A percentile compares a stretch with the other conserved stretches of the same genome.
These are phyloP conservation scores for Saccharomycopsis sp. DNA, from an alignment of 805 yeast genomes.

Conservation along the genomic window DNA sequence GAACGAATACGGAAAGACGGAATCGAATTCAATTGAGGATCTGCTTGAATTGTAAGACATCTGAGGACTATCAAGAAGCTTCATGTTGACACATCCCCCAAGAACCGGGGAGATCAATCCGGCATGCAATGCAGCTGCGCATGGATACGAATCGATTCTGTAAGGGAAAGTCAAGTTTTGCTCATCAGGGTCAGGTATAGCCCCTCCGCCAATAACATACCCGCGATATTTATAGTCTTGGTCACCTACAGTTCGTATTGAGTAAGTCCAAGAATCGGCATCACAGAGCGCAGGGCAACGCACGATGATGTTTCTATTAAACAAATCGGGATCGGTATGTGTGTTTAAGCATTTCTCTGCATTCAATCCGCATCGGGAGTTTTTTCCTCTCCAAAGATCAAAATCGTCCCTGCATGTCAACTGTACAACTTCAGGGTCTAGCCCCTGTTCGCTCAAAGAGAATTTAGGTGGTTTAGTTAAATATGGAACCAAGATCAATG, in stretches of 20 bases:
- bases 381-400: constrained; percentile 68
- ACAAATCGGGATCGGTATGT: constrained; percentile 16
- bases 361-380: constrained; percentile 66
- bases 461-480: constrained; percentile 1
- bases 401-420: constrained; percentile 40
- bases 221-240: constrained; percentile 62
- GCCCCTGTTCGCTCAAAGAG: not conserved
- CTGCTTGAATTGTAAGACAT: constrained; percentile 21
- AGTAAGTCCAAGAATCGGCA: constrained; percentile 67
- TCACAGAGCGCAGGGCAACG: constrained; percentile 89
- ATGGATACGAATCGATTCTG: constrained; percentile 82
- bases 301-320: constrained; percentile 37
- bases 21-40: constrained; percentile 48
- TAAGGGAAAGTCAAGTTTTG: constrained; percentile 52
- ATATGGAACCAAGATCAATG: not conserved
- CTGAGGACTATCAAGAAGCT: not conserved
- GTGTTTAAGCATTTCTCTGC: constrained; percentile 54
- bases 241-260: constrained; percentile 69
- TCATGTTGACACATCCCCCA: constrained; percentile 67
- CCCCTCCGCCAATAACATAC: constrained; percentile 74
- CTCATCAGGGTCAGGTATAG: constrained; percentile 21
- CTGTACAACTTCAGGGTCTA: constrained; percentile 26
- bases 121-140: constrained; percentile 86
- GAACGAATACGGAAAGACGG: constrained; percentile 72
- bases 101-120: constrained; percentile 64